These are phyloP conservation scores for Phylloporus sp. DNA, from an alignment of 768 basidiomycete genomes.

Conservation along the genomic window DNA sequence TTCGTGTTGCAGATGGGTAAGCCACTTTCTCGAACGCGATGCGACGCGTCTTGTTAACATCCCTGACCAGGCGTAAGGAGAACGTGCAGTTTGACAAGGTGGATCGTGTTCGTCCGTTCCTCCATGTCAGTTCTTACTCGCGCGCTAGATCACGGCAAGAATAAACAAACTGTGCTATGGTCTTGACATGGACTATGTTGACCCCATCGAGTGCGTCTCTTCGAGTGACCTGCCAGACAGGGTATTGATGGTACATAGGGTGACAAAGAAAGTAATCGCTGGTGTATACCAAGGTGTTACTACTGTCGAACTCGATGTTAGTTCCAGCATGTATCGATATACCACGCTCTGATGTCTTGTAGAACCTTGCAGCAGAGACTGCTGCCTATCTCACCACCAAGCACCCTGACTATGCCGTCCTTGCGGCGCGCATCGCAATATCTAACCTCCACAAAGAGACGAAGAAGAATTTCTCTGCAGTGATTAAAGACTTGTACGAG, in stretches of 20 bases:
- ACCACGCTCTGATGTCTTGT: slow-evolving; percentile 2
- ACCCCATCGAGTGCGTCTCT: slow-evolving; percentile 70
- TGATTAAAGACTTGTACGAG: slow-evolving; percentile 84
- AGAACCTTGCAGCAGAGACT: slow-evolving; percentile 97
- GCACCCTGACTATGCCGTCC: slow-evolving; percentile 96
- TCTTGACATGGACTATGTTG: slow-evolving; percentile 86
- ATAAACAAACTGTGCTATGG: slow-evolving; percentile 94
- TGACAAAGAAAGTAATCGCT: slow-evolving; percentile 87
- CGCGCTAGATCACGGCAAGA: slow-evolving; percentile 72
- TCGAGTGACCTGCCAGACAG: not conserved
- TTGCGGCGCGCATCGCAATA: slow-evolving; percentile 97
- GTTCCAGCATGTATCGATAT: slow-evolving; percentile 26
- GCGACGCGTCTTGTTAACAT: slow-evolving; percentile 24
- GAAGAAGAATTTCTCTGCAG: slow-evolving; percentile 92
- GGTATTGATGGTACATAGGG: slow-evolving; percentile 40
- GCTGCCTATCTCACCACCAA: slow-evolving; percentile 97
- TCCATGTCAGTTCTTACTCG: slow-evolving; percentile 13
- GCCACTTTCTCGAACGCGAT: slow-evolving; percentile 6
- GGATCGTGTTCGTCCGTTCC: slow-evolving; percentile 16
- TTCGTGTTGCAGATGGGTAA: slow-evolving; percentile 44
- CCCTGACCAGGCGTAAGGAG: slow-evolving; percentile 67
- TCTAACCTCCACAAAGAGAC: slow-evolving; percentile 99
- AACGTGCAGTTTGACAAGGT: slow-evolving; percentile 93
- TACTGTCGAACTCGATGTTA: slow-evolving; percentile 92
- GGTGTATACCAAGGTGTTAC: slow-evolving; percentile 96